Conservation (phyloP, 768 basidiomycete species). For the Mycena metata region DNA sequence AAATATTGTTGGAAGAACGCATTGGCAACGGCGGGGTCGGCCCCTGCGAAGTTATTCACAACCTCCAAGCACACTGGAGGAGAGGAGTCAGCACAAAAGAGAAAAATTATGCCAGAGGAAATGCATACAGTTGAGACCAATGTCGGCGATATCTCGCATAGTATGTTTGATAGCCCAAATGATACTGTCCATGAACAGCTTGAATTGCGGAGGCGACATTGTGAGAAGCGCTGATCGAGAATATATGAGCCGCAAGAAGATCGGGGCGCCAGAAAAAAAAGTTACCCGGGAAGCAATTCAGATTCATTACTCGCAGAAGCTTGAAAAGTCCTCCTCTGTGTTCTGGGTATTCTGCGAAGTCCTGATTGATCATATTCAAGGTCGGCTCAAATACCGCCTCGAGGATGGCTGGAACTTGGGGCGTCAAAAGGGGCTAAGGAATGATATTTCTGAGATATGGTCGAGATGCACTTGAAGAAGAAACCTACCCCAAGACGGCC, state of each 20-base stretch:
- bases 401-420: constrained; percentile 94
- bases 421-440: constrained; percentile 82
- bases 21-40: constrained; percentile 84
- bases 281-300: constrained; percentile 95
- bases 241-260: constrained; percentile 28
- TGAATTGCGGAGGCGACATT: constrained; percentile 94
- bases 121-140: constrained; percentile 80
- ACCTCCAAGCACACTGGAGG: constrained; percentile 89
- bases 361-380: constrained; percentile 98
- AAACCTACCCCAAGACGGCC: constrained; percentile 88
- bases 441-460: constrained; percentile 16
- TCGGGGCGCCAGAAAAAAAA: constrained; percentile 5
- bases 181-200: constrained; percentile 97
- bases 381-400: constrained; percentile 99
- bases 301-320: constrained; percentile 91
- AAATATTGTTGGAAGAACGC: constrained; percentile 98
- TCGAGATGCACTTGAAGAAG: constrained; percentile 34
- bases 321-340: constrained; percentile 98
- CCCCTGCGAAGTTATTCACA: constrained; percentile 91
- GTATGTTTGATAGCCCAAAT: constrained; percentile 99
- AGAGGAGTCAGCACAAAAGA: constrained; percentile 13
- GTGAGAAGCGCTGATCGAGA: constrained; percentile 76
- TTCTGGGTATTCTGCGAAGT: constrained; percentile 98
- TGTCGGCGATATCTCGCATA: constrained; percentile 98
- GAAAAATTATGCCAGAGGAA: constrained; percentile 2